A percentile compares a stretch with the other conserved stretches of the same genome.
Evolutionary conservation across 148 eudicot species (phyloP).

Genomic region (Arbutus unedo): DNA sequence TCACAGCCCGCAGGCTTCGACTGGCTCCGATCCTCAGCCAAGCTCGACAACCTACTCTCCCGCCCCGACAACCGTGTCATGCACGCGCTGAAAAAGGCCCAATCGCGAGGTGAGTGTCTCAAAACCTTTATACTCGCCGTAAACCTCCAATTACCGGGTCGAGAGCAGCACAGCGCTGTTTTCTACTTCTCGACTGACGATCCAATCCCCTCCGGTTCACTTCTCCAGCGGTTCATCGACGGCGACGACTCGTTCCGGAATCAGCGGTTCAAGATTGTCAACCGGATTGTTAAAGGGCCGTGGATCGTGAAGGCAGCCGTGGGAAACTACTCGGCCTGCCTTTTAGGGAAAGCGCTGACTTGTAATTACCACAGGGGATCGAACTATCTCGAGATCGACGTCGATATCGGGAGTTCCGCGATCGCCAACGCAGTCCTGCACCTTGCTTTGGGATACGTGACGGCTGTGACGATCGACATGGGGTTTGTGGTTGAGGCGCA

Average conservation of each 20-base stretch:
- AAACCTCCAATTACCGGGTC: conserved; percentile 80
- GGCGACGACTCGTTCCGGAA: conserved; percentile 71
- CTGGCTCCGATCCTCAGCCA: conserved; percentile 65
- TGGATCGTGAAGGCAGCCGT: conserved; percentile 87
- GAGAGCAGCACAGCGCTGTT: conserved; percentile 79
- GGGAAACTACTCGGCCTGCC: conserved; percentile 77
- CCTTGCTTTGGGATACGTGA: conserved; percentile 77
- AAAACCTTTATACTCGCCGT: conserved; percentile 67
- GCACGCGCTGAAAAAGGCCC: conserved; percentile 35
- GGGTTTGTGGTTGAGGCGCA: conserved; percentile 86
- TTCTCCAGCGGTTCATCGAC: conserved; percentile 61
- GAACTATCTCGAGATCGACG: conserved; percentile 79
- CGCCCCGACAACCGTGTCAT: conserved; percentile 66
- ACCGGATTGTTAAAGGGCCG: conserved; percentile 80
- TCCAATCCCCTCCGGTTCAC: conserved; percentile 50
- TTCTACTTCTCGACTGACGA: conserved; percentile 80
- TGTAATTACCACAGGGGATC: conserved; percentile 65
- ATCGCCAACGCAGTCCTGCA: conserved; percentile 75
- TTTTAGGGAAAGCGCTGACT: conserved; percentile 73
- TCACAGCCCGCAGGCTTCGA: conserved; percentile 77
- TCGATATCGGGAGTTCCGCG: conserved; percentile 78
- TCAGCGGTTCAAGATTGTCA: conserved; percentile 75
- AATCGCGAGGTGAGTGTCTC: conserved; percentile 26
- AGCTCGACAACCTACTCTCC: conserved; percentile 69
- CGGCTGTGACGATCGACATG: conserved; percentile 83